A percentile compares a stretch with the other conserved stretches of the same genome.
phyloP scores from a whole-genome alignment of 2,329 filamentous ascomycete genomes.

The Stemphylium vesicarium region DNA sequence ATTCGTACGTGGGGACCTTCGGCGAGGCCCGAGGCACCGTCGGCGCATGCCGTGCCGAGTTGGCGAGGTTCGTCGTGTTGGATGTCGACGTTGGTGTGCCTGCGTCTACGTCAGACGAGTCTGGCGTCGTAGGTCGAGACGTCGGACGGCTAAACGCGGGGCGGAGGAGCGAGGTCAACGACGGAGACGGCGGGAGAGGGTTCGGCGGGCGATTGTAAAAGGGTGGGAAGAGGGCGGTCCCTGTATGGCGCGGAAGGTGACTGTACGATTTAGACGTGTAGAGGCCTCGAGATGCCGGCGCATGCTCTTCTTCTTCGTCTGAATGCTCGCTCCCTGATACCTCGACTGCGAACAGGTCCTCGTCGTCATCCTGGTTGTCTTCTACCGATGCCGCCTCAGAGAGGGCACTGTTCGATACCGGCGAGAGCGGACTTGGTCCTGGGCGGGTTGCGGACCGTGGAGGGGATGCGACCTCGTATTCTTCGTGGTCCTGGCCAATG shows the following conservation, averaged over 20 bases:
- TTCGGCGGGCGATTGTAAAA: slow-evolving; percentile 98
- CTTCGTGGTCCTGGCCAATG: slow-evolving; percentile 15
- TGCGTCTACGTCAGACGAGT: slow-evolving; percentile 83
- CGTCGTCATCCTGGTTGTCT: slow-evolving; percentile 22
- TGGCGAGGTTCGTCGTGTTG: slow-evolving; percentile 60
- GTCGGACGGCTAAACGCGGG: slow-evolving; percentile 63
- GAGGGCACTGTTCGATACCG: slow-evolving; percentile 31
- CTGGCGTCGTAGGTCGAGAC: slow-evolving; percentile 90
- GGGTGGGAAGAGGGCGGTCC: slow-evolving; percentile 68
- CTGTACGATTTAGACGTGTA: slow-evolving; percentile 55
- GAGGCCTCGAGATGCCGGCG: slow-evolving; percentile 42
- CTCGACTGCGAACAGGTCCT: slow-evolving; percentile 26
- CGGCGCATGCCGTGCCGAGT: slow-evolving; percentile 63
- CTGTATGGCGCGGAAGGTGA: slow-evolving; percentile 49
- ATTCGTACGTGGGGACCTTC: slow-evolving; percentile 98
- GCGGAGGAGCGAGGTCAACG: slow-evolving; percentile 86
- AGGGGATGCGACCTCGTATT: slow-evolving; percentile 3
- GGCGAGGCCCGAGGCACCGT: slow-evolving; percentile 84
- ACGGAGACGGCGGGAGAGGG: slow-evolving; percentile 89
- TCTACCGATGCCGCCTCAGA: slow-evolving; percentile 47
- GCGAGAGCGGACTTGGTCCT: slow-evolving; percentile 26
- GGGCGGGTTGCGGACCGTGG: slow-evolving; percentile 13
- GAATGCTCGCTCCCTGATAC: slow-evolving; percentile 28
- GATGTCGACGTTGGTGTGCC: slow-evolving; percentile 48
- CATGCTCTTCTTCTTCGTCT: slow-evolving; percentile 11